phyloP scores from a whole-genome alignment of 2,329 filamentous ascomycete genomes.

The Cladosporium oxysporum region DNA sequence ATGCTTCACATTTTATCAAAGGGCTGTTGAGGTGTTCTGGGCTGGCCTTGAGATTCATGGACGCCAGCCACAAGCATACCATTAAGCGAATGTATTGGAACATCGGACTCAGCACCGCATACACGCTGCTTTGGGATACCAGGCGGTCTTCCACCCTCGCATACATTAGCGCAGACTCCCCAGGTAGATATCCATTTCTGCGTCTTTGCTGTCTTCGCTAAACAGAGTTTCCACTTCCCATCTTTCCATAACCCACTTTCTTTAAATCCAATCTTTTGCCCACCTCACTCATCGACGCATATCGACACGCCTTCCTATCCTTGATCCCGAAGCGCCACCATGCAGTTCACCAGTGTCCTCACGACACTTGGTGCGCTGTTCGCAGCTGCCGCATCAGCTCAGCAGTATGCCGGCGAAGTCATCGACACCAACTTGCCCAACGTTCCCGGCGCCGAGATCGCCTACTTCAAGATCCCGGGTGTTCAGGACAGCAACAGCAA shows the following conservation, averaged over 20 bases:
- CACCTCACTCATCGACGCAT: not conserved
- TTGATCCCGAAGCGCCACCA: not conserved
- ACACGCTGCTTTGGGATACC: not conserved
- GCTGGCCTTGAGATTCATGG: not conserved
- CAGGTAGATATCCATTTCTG: not conserved
- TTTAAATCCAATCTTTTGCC: not conserved
- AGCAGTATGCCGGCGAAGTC: constrained; percentile 38
- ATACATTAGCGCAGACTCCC: not conserved
- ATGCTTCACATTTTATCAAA: not conserved
- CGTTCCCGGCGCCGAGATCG: constrained; percentile 38
- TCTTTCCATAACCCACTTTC: not conserved
- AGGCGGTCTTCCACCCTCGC: not conserved
- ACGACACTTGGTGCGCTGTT: constrained; percentile 22
- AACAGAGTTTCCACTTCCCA: not conserved
- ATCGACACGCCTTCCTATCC: not conserved
- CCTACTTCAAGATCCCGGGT: constrained; percentile 38
- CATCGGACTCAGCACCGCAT: not conserved
- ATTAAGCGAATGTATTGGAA: not conserved
- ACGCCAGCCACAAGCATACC: not conserved
- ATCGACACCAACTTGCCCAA: constrained; percentile 35
- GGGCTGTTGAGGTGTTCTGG: not conserved
- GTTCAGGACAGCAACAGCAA: constrained; percentile 26
- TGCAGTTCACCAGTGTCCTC: constrained; percentile 22
- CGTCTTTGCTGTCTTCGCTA: not conserved
- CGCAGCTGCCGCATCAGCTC: constrained; percentile 22